Evolutionary conservation across 2,329 filamentous ascomycete genomes (phyloP).

Genomic region (Neurospora crassa): DNA sequence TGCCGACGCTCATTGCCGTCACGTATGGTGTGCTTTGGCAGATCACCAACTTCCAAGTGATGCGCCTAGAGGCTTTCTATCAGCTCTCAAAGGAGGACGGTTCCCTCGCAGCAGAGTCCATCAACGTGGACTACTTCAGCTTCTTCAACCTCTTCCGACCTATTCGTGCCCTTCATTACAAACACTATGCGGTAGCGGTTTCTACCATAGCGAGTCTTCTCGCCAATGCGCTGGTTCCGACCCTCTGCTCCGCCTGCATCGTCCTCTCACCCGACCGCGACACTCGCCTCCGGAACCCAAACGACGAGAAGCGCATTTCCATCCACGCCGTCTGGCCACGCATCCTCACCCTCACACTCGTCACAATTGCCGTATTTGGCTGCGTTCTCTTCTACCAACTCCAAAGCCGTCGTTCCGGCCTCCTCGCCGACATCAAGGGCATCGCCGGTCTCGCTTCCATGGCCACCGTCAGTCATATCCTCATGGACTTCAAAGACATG

Average conservation of each 20-base stretch:
- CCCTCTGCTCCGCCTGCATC: constrained; percentile 55
- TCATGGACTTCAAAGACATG: constrained; percentile 65
- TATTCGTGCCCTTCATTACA: constrained; percentile 48
- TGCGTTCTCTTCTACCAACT: constrained; percentile 51
- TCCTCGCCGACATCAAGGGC: constrained; percentile 59
- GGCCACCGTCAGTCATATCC: constrained; percentile 63
- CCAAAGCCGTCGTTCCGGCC: constrained; percentile 52
- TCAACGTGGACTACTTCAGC: constrained; percentile 68
- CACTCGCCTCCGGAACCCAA: constrained; percentile 31
- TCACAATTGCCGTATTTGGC: constrained; percentile 49
- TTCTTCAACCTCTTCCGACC: constrained; percentile 57
- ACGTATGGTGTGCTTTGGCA: constrained; percentile 57
- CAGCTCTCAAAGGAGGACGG: constrained; percentile 53
- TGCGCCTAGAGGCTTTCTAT: constrained; percentile 57
- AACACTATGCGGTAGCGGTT: constrained; percentile 59
- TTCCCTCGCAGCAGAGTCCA: constrained; percentile 52
- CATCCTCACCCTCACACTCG: constrained; percentile 45
- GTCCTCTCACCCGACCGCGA: constrained; percentile 43
- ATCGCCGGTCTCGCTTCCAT: constrained; percentile 67
- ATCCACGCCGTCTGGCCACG: constrained; percentile 52
- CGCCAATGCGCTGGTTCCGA: constrained; percentile 59
- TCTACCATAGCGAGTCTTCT: constrained; percentile 56
- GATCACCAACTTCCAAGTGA: constrained; percentile 55
- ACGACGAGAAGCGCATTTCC: constrained; percentile 41
- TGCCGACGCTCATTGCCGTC: constrained; percentile 52